Base-by-base conservation (phyloP, 495 filamentous ascomycete genomes). In the Penicillium angulare region DNA sequence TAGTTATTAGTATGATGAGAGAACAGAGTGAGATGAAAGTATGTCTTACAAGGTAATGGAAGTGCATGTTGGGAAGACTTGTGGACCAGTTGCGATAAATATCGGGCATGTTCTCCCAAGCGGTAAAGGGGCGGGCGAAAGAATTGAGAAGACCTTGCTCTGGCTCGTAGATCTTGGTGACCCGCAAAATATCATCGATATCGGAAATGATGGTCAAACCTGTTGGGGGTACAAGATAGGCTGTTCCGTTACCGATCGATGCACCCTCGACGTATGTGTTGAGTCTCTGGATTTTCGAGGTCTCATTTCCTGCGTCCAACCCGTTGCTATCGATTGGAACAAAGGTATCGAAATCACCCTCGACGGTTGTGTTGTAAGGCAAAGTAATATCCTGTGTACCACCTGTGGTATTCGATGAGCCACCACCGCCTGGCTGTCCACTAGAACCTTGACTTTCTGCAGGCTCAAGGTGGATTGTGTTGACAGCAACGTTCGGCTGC, bases 151-250 rank as follows among this genome's bases (percentile, higher is more conserved):
- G 70, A 15, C 88, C 87, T 61, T 90, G 71, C 49, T 79, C 73
- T 1, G 87, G 88, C 32, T 85, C 61, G 65, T 89, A 91, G 68
- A 92, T 91, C 66, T 89, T 87, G 40, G 88, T 91, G n/a, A 90
- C 68, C 22, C 88, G 84, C 0, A 92, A 79, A 54, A 90, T 88
- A 64, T 91, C 88, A 49, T 90, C 87, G 53, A 90, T 87, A 56
- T 92, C 86, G 23, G 81, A 85, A 47, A 90, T 72, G 40, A 89
- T 75, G 8, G 86, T 89, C 15, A 88, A 57, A 21, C 86, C 88
- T 6, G 69, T 69, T 0, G 80, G 64, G 2, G 87, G 86, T 1
- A 90, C 84, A 1, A 92, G 81, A 64, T 88, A 91, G 2, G 86
- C 83, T 3, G 87, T 92, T 16, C 82, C 78, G 58, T 92, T 92